A percentile compares a stretch with the other conserved stretches of the same genome.
Evolutionary conservation across 139 green algal species (phyloP).

Genomic region (Picochlorum sp.): DNA sequence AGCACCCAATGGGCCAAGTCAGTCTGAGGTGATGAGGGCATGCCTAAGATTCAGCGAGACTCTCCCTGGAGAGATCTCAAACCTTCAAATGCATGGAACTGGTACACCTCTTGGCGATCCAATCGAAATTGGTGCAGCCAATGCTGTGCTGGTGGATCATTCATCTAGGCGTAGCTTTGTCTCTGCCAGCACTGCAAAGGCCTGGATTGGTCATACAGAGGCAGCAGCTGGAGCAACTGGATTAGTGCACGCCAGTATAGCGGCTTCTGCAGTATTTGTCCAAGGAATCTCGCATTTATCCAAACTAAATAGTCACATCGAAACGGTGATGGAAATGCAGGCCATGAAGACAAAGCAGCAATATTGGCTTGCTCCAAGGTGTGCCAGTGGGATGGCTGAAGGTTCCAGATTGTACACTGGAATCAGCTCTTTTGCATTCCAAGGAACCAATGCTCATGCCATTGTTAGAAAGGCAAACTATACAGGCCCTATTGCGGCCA

Average conservation of each 20-base stretch:
- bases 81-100: slow-evolving; percentile 62
- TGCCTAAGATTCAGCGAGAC: slow-evolving; percentile 40
- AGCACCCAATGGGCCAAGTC: slow-evolving; percentile 40
- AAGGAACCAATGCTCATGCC: slow-evolving; percentile 57
- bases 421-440: slow-evolving; percentile 72
- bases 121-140: slow-evolving; percentile 42
- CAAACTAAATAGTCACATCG: slow-evolving; percentile 23
- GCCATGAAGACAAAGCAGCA: slow-evolving; percentile 8
- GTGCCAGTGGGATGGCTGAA: neutral
- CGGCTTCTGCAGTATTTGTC: slow-evolving; percentile 4
- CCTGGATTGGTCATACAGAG: slow-evolving; percentile 71
- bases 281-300: slow-evolving; percentile 32
- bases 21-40: slow-evolving; percentile 42
- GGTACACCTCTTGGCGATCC: slow-evolving; percentile 77
- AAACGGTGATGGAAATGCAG: slow-evolving; percentile 20
- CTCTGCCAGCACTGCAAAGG: slow-evolving; percentile 44
- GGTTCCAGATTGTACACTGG: neutral
- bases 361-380: slow-evolving; percentile 19
- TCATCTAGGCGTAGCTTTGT: slow-evolving; percentile 8
- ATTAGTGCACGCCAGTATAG: slow-evolving; percentile 27
- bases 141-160: slow-evolving; percentile 42
- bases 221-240: slow-evolving; percentile 60
- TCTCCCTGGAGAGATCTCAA: slow-evolving; percentile 24
- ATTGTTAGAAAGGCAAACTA: slow-evolving; percentile 5
- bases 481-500: neutral